Base-by-base conservation (phyloP, 192 early-diverging fungal species). In the Coemansia sp. region DNA sequence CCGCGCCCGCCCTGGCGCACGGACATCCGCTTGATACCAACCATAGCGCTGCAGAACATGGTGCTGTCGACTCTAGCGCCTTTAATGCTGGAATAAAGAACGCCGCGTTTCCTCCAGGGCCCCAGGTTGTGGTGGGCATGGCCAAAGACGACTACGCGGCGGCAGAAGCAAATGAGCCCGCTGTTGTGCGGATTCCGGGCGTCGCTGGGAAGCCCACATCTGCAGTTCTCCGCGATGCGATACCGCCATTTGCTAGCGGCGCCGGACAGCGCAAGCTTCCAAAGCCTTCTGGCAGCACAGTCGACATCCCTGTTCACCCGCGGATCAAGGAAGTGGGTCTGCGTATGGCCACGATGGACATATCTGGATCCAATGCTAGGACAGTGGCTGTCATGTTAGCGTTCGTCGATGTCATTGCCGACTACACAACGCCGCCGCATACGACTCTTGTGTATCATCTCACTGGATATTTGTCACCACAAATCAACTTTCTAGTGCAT, bases 341-440 rank as follows among this genome's bases (percentile, higher is more conserved):
- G 32, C 90, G 92, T 65, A 93, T 93, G 85, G 86, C 87, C 5
- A 85, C 93, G 27, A 88, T 89, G 74, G 90, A 88, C 62, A 93
- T 99, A 49, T 79, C 84, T 48, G 95, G 97, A 5, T 91, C 95
- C 14, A 98, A 95, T 67, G 93, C 95, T 0, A 80, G 97, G 38
- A 90, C 92, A 60, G 75, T 94, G 21, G 93, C 96, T n/a, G 92
- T 95, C 74, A 62, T 99, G 34, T 73, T 78, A 22, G 90, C 92
- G 0, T 95, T 99, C 65, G 85, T 86, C 49, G 67, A 95, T 86
- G 88, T 95, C 8, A 97, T 99, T 58, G 76, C 86, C 58, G 97
- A 99, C 74, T 96, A 97, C 66, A 81, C 82, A 7, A 91, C 94
- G n/a, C 97, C 95, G 10, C 71, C 85, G 2, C 86, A 90, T 60